Evolutionary conservation across 306 rosid genomes (phyloP).

Genomic region (Sechiopsis laciniata): DNA sequence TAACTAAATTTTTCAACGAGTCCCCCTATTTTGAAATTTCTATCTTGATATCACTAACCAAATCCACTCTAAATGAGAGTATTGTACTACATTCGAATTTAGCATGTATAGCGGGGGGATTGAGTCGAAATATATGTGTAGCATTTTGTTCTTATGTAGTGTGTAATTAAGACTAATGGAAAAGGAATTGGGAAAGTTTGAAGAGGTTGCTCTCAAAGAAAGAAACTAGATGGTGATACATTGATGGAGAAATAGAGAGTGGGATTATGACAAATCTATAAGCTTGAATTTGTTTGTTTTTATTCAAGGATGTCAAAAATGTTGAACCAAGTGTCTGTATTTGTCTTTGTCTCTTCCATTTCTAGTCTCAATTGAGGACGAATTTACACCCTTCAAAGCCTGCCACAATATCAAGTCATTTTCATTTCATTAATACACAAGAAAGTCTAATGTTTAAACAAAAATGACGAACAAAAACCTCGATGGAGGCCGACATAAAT

Average conservation of each 20-base stretch:
- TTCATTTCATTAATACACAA: neutral
- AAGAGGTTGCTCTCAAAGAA: neutral
- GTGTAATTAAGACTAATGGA: neutral
- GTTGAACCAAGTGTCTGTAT: neutral
- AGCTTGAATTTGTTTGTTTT: neutral
- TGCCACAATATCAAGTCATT: conserved; percentile 29
- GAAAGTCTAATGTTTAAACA: neutral
- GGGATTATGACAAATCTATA: neutral
- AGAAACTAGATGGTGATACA: neutral
- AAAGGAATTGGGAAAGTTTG: neutral
- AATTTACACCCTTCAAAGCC: conserved; percentile 41
- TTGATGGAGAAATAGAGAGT: conserved; percentile 6
- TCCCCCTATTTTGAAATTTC: too few species aligned
- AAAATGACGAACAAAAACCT: neutral
- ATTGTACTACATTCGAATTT: too few species aligned
- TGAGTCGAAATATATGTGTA: too few species aligned
- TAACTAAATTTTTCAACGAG: too few species aligned
- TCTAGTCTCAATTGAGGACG: neutral
- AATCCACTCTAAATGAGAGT: too few species aligned
- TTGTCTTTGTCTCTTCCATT: neutral
- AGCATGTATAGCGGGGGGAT: too few species aligned
- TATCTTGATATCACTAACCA: too few species aligned
- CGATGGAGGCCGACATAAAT: neutral
- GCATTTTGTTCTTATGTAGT: too few species aligned
- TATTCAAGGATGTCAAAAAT: conserved; percentile 17